Evolutionary conservation across 1,284 basidiomycete genomes (phyloP).

Genomic region (Albatrellus sp.): DNA sequence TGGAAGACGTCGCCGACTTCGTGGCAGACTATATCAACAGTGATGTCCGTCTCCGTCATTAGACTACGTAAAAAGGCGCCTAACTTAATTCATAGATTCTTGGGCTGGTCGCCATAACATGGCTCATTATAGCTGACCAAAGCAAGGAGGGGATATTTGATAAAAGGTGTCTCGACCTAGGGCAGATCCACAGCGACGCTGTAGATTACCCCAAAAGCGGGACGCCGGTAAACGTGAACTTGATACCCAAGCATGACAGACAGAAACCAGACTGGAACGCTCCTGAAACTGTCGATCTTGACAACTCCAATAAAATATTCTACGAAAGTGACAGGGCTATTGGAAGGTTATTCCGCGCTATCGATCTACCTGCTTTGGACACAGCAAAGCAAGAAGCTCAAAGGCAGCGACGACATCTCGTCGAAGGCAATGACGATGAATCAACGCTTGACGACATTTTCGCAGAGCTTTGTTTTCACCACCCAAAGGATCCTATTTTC

Average conservation of each 20-base stretch:
- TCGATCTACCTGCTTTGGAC: constrained; percentile 34
- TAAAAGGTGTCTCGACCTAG: constrained; percentile 45
- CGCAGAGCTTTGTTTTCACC: constrained; percentile 13
- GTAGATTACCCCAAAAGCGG: constrained; percentile 56
- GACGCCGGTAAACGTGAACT: constrained; percentile 32
- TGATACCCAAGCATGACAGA: constrained; percentile 34
- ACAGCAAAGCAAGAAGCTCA: constrained; percentile 11
- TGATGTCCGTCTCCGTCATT: constrained; percentile 29
- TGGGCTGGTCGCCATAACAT: constrained; percentile 47
- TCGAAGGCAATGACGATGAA: constrained; percentile 5
- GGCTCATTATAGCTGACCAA: constrained; percentile 54
- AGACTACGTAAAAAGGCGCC: constrained; percentile 5
- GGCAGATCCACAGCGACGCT: constrained; percentile 55
- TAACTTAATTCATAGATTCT: constrained; percentile 27
- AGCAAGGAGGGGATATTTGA: constrained; percentile 41
- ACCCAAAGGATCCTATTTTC: constrained; percentile 7
- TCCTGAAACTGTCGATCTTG: constrained; percentile 35
- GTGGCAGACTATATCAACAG: constrained; percentile 60
- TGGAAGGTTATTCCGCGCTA: constrained; percentile 42
- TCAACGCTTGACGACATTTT: constrained; percentile 15
- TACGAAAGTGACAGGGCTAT: constrained; percentile 42
- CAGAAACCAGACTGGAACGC: constrained; percentile 52
- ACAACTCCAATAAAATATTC: constrained; percentile 20
- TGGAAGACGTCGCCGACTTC: constrained; percentile 64
- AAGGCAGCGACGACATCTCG: constrained; percentile 11